Evolutionary conservation across 1,284 basidiomycete genomes (phyloP).

Genomic region (Psilocybe mexicana): DNA sequence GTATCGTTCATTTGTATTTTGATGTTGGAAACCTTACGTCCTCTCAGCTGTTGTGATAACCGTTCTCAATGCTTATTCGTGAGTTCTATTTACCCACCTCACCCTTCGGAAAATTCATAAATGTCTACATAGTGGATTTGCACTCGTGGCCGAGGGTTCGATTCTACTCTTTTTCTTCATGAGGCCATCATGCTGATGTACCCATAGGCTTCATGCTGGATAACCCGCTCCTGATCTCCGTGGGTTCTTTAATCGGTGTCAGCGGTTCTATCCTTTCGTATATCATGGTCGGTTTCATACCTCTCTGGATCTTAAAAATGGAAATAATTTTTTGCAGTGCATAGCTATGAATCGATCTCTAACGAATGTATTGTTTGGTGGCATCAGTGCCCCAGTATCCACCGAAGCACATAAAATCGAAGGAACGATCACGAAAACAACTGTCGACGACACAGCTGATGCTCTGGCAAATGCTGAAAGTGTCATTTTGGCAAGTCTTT

Average conservation of each 20-base stretch:
- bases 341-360: constrained; percentile 86
- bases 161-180: background rate
- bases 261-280: constrained; percentile 88
- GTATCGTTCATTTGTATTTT: constrained; percentile 28
- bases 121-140: constrained; percentile 58
- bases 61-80: constrained; percentile 84
- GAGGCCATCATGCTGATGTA: background rate
- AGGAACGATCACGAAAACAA: constrained; percentile 75
- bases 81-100: constrained; percentile 16
- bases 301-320: constrained; percentile 1
- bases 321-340: constrained; percentile 50
- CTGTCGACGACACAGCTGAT: constrained; percentile 77
- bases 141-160: constrained; percentile 83
- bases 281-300: constrained; percentile 66
- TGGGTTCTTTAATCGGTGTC: constrained; percentile 83
- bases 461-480: constrained; percentile 75
- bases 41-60: constrained; percentile 81
- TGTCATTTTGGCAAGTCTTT: constrained; percentile 68
- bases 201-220: constrained; percentile 80
- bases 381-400: constrained; percentile 60
- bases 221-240: constrained; percentile 77
- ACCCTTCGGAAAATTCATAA: background rate
- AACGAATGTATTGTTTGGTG: constrained; percentile 79
- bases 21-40: background rate
- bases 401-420: constrained; percentile 73